Percentiles rank a stretch among this genome's conserved stretches.
These are phyloP conservation scores for Penicilliopsis zonata DNA, from an alignment of 495 filamentous ascomycete species.

Conservation along the genomic window DNA sequence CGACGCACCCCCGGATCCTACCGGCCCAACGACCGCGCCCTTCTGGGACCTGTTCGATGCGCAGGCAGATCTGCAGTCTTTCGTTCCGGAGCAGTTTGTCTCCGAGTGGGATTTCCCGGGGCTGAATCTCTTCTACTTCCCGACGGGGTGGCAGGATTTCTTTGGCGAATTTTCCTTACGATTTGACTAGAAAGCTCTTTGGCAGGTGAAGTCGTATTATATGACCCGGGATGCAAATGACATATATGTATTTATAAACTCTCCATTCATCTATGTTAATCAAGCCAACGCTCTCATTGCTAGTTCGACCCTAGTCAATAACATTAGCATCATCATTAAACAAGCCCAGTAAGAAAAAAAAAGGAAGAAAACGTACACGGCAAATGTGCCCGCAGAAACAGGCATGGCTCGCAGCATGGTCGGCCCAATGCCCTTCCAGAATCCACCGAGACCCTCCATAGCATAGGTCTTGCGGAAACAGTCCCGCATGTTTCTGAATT, in stretches of 20 bases:
- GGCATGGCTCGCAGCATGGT: slow-evolving; percentile 94
- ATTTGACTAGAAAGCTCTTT: too few relatives aligned
- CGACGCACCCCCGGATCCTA: slow-evolving; percentile 5
- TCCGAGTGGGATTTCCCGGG: slow-evolving; percentile 44
- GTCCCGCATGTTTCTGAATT: slow-evolving; percentile 74
- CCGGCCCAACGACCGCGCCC: slow-evolving; percentile 9
- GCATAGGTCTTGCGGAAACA: slow-evolving; percentile 77
- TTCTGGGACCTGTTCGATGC: slow-evolving; percentile 33
- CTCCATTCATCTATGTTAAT: too few relatives aligned
- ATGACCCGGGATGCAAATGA: too few relatives aligned
- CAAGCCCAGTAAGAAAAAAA: slow-evolving; percentile 1
- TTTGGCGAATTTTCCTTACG: slow-evolving; percentile 29
- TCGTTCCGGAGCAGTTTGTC: slow-evolving; percentile 39
- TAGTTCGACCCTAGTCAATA: slow-evolving; percentile 25
- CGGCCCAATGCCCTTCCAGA: slow-evolving; percentile 95
- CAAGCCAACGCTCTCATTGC: slow-evolving; percentile 34
- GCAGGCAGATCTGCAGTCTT: slow-evolving; percentile 37
- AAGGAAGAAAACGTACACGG: slow-evolving; percentile 40
- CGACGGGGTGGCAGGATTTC: slow-evolving; percentile 32
- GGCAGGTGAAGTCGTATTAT: too few relatives aligned
- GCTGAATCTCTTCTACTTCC: slow-evolving; percentile 38
- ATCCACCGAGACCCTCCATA: slow-evolving; percentile 66
- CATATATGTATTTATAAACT: not conserved
- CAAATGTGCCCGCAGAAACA: slow-evolving; percentile 92
- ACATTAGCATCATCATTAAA: not conserved